Evolutionary conservation across 1,139 yeast species (phyloP), one percentile per base, ranked within the genome.

Genomic region (Pichia sp.): DNA sequence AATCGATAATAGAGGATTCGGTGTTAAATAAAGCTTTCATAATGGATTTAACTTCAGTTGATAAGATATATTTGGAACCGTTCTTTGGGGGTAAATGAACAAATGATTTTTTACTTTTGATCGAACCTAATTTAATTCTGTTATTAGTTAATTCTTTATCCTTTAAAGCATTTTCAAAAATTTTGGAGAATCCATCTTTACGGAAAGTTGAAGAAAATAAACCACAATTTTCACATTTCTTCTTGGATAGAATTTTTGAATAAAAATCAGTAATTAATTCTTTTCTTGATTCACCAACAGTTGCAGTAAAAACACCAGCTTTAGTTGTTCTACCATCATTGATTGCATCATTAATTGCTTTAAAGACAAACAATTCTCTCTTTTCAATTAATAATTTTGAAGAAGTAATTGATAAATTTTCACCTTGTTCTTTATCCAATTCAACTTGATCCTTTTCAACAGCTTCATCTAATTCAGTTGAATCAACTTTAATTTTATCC

Each of bases 121-220:
- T 80, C 48, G 71, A 68, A 50, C 82, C 69, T 44, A 96, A 96
- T 66, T 83, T 86, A 55, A 86, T 82, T 64, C 94, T 73, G 70
- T 92, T 92, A 67, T 84, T 83, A 51, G 85, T 73, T 56, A 77
- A 62, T 64, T 90, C 96, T 66, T 87, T 87, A 45, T 86, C 96
- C 46, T 77, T 77, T 59, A 94, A 74, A 7, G 95, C 81, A 56
- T 82, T 82, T 69, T 92, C 97, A 59, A 94, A 94, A 54, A 94
- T 80, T 71, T 94, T 94, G 51, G 92, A 79, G 63, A 81, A 85
- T 0, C 98, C 98, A 65, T 94, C 98, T 63, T 90, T 92, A 71
- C 98, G 80, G 73, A 83, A 92, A 40, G 83, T 74, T 48, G 98
- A 97, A 40, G 96, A 88, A 66, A 76, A 86, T 96, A 90, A 86